A percentile compares a stretch with the other conserved stretches of the same genome.
These are phyloP conservation scores for Chrysopogon serrulatus DNA, from an alignment of 176 grass and related monocot genomes.

Conservation along the genomic window DNA sequence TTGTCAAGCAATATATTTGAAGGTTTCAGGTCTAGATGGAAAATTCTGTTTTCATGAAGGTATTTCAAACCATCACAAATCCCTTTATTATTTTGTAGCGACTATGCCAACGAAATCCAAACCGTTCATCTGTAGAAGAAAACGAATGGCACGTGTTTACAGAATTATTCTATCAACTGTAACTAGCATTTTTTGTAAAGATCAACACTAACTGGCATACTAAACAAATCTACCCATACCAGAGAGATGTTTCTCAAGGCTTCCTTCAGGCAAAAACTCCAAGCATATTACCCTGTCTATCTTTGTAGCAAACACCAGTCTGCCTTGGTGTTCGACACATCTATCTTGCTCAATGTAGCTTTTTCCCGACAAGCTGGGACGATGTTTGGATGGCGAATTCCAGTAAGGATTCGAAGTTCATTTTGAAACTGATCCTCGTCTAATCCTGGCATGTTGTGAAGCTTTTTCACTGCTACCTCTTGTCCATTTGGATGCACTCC, in stretches of 20 bases:
- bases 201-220: no score
- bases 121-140: neutral
- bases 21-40: neutral
- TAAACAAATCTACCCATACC: neutral
- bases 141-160: neutral
- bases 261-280: neutral
- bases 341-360: neutral
- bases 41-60: neutral
- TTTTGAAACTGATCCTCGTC: neutral
- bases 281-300: neutral
- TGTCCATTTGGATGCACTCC: neutral
- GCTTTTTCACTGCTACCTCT: neutral
- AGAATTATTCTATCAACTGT: no score
- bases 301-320: neutral
- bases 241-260: neutral
- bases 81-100: neutral
- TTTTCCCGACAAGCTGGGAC: neutral
- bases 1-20: neutral
- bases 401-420: neutral
- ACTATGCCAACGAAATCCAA: neutral
- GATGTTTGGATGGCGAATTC: neutral
- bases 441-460: neutral
- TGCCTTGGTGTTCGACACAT: neutral
- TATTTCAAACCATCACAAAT: neutral
- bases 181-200: no score